A percentile compares a stretch with the other conserved stretches of the same genome.
Evolutionary conservation across 768 basidiomycete genomes (phyloP).

Genomic region (Amanita muscaria): DNA sequence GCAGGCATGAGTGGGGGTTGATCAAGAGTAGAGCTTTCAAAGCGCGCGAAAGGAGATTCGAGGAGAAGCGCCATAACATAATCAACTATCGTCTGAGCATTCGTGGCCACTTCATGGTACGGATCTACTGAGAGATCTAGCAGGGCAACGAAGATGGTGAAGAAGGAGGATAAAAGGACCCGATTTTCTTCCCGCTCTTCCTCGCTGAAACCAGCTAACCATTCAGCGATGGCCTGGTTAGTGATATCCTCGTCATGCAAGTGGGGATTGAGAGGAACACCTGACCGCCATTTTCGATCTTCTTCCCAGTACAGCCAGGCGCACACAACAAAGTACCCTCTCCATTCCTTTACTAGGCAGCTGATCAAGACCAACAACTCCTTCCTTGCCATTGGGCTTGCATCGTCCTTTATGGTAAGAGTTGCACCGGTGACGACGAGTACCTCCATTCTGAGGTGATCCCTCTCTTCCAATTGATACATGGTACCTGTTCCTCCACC

Average conservation of each 20-base stretch:
- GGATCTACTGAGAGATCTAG: conserved; percentile 90
- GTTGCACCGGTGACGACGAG: conserved; percentile 86
- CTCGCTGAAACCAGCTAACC: conserved; percentile 64
- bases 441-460: conserved; percentile 84
- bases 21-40: conserved; percentile 60
- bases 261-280: conserved; percentile 25
- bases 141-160: conserved; percentile 83
- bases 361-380: conserved; percentile 88
- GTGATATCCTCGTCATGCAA: conserved; percentile 67
- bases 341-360: conserved; percentile 91
- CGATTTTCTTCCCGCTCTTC: conserved; percentile 71
- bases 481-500: conserved; percentile 83
- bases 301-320: conserved; percentile 97
- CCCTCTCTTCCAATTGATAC: conserved; percentile 66
- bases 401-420: conserved; percentile 86
- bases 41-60: conserved; percentile 77
- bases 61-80: conserved; percentile 86
- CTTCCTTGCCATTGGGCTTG: conserved; percentile 93
- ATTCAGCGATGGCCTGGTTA: conserved; percentile 62
- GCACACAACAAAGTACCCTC: conserved; percentile 91
- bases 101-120: conserved; percentile 84
- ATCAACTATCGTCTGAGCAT: conserved; percentile 87
- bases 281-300: conserved; percentile 55
- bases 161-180: conserved; percentile 83
- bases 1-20: conserved; percentile 34